phyloP scores from a whole-genome alignment of 768 basidiomycete species.

The Mycena capillaripes region DNA sequence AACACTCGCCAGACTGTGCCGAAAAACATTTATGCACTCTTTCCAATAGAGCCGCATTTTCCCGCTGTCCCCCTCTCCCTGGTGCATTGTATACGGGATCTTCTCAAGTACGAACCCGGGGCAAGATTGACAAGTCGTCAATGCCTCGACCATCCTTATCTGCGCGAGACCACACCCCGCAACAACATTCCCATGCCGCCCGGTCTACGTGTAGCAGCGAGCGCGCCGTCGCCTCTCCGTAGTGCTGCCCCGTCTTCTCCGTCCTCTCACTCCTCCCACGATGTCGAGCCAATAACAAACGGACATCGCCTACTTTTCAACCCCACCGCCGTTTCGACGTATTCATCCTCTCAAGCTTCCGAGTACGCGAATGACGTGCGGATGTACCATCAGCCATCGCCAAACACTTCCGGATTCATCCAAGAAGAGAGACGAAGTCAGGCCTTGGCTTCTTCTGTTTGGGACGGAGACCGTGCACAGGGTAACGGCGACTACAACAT shows the following conservation, averaged over 20 bases:
- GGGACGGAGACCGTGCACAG: slow-evolving; percentile 38
- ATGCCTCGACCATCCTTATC: slow-evolving; percentile 91
- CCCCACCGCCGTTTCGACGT: slow-evolving; percentile 30
- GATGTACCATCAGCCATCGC: slow-evolving; percentile 49
- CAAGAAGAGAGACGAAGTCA: slow-evolving; percentile 46
- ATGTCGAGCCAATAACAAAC: slow-evolving; percentile 30
- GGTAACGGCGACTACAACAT: slow-evolving; percentile 68
- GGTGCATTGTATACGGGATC: slow-evolving; percentile 91
- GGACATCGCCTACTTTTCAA: slow-evolving; percentile 28
- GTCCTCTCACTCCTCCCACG: slow-evolving; percentile 28
- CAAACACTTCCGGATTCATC: slow-evolving; percentile 44
- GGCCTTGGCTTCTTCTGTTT: slow-evolving; percentile 43
- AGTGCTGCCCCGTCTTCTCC: slow-evolving; percentile 41
- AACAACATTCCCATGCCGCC: slow-evolving; percentile 77
- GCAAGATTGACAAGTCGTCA: slow-evolving; percentile 87
- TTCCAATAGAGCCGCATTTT: slow-evolving; percentile 60
- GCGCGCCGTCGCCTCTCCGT: slow-evolving; percentile 51
- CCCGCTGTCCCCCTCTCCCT: slow-evolving; percentile 82
- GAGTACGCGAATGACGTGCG: slow-evolving; percentile 51
- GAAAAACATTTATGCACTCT: slow-evolving; percentile 77
- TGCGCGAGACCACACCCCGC: slow-evolving; percentile 80
- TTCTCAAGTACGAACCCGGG: slow-evolving; percentile 93
- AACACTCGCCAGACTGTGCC: slow-evolving; percentile 67
- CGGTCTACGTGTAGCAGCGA: slow-evolving; percentile 59
- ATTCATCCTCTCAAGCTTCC: slow-evolving; percentile 47